A percentile compares a stretch with the other conserved stretches of the same genome.
Evolutionary conservation across 768 basidiomycete species (phyloP).

Genomic region (Asterophora parasitica): DNA sequence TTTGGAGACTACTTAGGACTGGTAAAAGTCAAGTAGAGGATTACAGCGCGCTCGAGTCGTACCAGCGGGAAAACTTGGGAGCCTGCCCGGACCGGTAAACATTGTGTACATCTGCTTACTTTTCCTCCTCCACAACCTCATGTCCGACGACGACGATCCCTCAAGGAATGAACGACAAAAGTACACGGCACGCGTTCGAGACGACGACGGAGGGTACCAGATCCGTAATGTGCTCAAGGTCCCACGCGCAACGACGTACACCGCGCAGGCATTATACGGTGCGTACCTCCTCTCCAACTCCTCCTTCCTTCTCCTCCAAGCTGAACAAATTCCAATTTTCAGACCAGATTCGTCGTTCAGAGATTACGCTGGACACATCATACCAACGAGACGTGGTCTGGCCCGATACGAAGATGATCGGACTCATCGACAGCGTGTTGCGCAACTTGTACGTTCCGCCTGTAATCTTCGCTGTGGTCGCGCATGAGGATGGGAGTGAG

Average conservation of each 20-base stretch:
- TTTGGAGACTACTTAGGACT: no score
- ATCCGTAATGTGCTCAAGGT: conserved; percentile 45
- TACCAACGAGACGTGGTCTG: conserved; percentile 84
- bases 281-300: conserved; percentile 7
- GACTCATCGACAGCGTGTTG: conserved; percentile 72
- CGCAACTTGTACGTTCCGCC: conserved; percentile 78
- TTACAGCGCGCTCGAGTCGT: no score
- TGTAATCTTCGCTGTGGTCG: conserved; percentile 60
- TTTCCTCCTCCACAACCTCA: no score
- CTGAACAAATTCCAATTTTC: conserved; percentile 63
- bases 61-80: no score
- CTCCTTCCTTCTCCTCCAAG: no score
- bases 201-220: conserved; percentile 21
- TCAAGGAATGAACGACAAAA: no score
- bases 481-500: conserved; percentile 59
- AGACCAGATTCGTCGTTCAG: no score
- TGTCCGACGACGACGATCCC: no score
- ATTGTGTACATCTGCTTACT: no score
- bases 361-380: conserved; percentile 70
- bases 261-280: conserved; percentile 59
- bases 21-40: no score
- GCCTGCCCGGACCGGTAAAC: no score
- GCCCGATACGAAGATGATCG: conserved; percentile 70
- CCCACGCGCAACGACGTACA: conserved; percentile 59
- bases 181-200: no score